Percentiles rank a stretch among this genome's conserved stretches.
Conservation (phyloP, 768 basidiomycete species). For the Suillus tomentosus region DNA sequence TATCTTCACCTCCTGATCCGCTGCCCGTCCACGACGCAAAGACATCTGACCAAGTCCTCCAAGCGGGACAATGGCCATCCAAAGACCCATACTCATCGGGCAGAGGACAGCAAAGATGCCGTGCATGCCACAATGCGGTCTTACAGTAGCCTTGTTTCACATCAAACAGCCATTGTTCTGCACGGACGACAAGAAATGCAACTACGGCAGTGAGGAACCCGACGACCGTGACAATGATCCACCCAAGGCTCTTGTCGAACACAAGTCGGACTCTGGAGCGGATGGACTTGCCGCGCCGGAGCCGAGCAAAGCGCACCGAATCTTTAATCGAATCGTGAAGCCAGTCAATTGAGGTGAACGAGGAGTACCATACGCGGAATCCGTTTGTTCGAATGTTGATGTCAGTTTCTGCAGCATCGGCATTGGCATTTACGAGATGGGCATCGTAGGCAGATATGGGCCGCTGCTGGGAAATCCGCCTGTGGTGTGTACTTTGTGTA, state of each 20-base stretch:
- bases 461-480: constrained; percentile 46
- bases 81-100: constrained; percentile 16
- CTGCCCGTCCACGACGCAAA: constrained; percentile 37
- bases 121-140: constrained; percentile 68
- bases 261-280: constrained; percentile 63
- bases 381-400: constrained; percentile 77
- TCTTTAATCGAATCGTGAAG: constrained; percentile 96
- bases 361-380: constrained; percentile 83
- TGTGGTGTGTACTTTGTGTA: constrained; percentile 35
- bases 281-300: constrained; percentile 69
- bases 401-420: constrained; percentile 42
- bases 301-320: constrained; percentile 73
- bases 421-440: constrained; percentile 34
- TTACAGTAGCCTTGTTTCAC: constrained; percentile 89
- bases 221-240: constrained; percentile 87
- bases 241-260: constrained; percentile 80
- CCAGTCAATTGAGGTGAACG: constrained; percentile 94
- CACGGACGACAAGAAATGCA: constrained; percentile 84
- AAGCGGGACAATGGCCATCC: constrained; percentile 56
- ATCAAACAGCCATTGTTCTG: constrained; percentile 90
- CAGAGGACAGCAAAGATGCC: constrained; percentile 78
- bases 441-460: constrained; percentile 78
- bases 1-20: constrained; percentile 36
- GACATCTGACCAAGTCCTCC: constrained; percentile 75
- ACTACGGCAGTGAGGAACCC: constrained; percentile 84